Base-by-base conservation (phyloP, 2,329 filamentous ascomycete species). In the Exophiala aquamarina region DNA sequence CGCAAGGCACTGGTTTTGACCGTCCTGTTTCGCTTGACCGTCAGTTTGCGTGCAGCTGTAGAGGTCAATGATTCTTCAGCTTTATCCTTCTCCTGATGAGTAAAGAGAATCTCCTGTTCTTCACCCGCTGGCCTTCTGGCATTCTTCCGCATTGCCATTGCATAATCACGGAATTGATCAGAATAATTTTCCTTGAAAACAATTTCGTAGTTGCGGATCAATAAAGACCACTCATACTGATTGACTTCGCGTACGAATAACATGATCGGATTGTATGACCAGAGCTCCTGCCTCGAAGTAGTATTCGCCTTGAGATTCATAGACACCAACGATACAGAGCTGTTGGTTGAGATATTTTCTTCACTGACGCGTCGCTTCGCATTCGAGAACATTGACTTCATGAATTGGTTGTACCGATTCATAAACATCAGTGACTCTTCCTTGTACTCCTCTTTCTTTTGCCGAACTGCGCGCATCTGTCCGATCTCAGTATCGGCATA, bases 1-100 rank as follows among this genome's bases (percentile, higher is more conserved):
- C 48, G 72, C 55, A 63, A 74, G 70, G 63, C 71, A 63, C 63
- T 65, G 29, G 66, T 64, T 31, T 66, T 67, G 43, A 77, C 73
- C 2, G 89, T 96, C 67, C 95, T 91, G 55, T 89, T 93, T 63
- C 91, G 82, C 74, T 95, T 95, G 43, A 97, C 91, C 0, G 92
- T 97, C 52, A 97, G 71, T 68, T 95, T 95, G 53, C 90, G 81
- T 8, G 91, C 91, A 6, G 88, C 85, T 32, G 81, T 83, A 15
- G 87, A 79, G 49, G 87, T 80, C 28, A 78, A 72, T 32, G 69
- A 68, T 41, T 79, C 73, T 38, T 81, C 83, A 60, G 94, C 87
- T 42, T 88, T 84, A 62, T 96, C 90, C 63, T 94, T 95, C 63
- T 96, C 91, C 61, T 88, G 84, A 2, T 86, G 81, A 0, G 90